Conservation (phyloP, 805 yeast species). For the Metschnikowia dekortorum region DNA sequence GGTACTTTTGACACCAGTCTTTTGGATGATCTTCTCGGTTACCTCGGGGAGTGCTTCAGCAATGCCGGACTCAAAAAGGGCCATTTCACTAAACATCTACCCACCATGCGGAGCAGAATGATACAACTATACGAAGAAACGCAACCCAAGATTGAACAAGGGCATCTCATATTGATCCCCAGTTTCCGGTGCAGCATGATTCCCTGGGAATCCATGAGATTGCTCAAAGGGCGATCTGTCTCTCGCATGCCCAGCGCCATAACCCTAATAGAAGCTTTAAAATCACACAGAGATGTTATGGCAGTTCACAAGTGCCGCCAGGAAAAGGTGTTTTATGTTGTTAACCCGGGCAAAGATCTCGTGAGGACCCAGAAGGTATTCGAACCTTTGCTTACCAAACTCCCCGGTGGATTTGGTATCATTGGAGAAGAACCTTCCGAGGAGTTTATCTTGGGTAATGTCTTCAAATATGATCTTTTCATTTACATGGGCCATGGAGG, state of each 20-base stretch:
- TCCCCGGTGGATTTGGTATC: conserved; percentile 49
- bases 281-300: conserved; percentile 4
- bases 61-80: background rate
- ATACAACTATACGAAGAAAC: background rate
- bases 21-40: conserved; percentile 9
- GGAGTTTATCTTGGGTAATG: conserved; percentile 39
- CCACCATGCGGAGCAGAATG: background rate
- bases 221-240: conserved; percentile 50
- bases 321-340: conserved; percentile 43
- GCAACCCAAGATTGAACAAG: conserved; percentile 4
- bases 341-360: conserved; percentile 84
- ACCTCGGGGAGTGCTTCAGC: background rate
- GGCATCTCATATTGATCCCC: conserved; percentile 68
- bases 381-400: conserved; percentile 35
- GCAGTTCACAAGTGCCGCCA: background rate
- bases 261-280: conserved; percentile 38
- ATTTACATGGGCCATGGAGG: conserved; percentile 95
- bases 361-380: conserved; percentile 59
- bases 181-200: conserved; percentile 61
- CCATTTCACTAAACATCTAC: background rate
- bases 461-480: conserved; percentile 45
- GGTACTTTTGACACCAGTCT: conserved; percentile 2
- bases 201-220: conserved; percentile 87
- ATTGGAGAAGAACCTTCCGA: conserved; percentile 57
- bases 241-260: conserved; percentile 70